Evolutionary conservation across 108 stramenopile genomes (phyloP).

Genomic region (Conticribra weissflogii): DNA sequence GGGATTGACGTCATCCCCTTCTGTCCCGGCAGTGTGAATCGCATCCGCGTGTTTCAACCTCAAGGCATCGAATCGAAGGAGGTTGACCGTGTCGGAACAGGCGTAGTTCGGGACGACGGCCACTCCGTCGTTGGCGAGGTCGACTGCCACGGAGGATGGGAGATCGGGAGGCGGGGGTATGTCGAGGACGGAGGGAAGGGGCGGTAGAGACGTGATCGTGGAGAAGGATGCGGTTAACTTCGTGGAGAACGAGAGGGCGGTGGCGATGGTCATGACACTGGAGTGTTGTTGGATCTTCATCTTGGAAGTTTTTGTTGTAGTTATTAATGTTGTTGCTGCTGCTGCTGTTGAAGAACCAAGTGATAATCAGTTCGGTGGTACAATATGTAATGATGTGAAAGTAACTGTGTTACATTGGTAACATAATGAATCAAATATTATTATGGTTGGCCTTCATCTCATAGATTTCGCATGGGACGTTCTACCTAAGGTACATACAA

Average conservation of each 20-base stretch:
- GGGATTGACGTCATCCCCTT: background rate
- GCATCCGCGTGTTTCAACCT: constrained; percentile 1
- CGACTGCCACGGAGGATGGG: constrained; percentile 6
- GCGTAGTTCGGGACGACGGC: constrained; percentile 9
- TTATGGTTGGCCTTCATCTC: no score
- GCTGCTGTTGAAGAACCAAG: no score
- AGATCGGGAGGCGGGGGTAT: constrained; percentile 2
- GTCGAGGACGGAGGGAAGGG: constrained; percentile 2
- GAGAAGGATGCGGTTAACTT: background rate
- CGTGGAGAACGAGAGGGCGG: background rate
- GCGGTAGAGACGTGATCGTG: background rate
- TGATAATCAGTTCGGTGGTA: no score
- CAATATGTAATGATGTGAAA: background rate
- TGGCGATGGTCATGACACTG: background rate
- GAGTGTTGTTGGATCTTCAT: no score
- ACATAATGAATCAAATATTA: no score
- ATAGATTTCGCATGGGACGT: no score
- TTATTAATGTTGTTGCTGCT: no score
- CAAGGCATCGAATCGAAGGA: constrained; percentile 6
- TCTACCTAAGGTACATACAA: background rate
- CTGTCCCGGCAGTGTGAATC: background rate
- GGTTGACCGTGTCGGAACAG: constrained; percentile 8
- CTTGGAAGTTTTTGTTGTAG: no score
- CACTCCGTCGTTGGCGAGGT: constrained; percentile 7
- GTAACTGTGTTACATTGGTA: no score